These are phyloP conservation scores for Calonectria ilicicola DNA, from an alignment of 2,329 filamentous ascomycete genomes.

Conservation along the genomic window DNA sequence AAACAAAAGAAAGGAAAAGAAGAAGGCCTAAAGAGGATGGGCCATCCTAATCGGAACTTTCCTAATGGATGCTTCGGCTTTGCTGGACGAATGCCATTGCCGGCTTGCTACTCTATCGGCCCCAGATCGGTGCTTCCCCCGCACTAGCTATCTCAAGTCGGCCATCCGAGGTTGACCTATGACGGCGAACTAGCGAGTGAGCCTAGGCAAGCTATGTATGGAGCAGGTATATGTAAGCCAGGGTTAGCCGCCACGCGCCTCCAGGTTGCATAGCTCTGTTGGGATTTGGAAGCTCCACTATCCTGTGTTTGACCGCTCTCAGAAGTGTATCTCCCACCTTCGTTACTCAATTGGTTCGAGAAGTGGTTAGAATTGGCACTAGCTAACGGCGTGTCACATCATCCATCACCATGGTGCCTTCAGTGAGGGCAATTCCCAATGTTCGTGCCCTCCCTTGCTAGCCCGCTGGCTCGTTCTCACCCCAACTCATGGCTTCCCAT, in stretches of 20 bases:
- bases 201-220: neutral
- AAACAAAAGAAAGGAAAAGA: neutral
- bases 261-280: neutral
- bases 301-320: neutral
- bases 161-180: conserved; percentile 24
- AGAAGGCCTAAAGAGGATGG: neutral
- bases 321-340: neutral
- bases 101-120: conserved; percentile 6
- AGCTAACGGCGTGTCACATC: neutral
- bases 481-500: neutral
- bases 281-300: neutral
- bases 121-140: conserved; percentile 27
- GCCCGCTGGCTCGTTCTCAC: neutral
- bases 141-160: conserved; percentile 17
- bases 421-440: conserved; percentile 49
- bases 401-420: conserved; percentile 40
- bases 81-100: neutral
- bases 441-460: conserved; percentile 36
- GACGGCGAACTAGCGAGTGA: neutral
- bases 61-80: neutral
- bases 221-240: conserved; percentile 15
- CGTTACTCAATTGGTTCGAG: neutral
- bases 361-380: neutral
- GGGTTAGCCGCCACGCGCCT: conserved; percentile 1
- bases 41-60: neutral